Conservation (phyloP, 2,329 filamentous ascomycete genomes). For the Cytospora paraplurivora region DNA sequence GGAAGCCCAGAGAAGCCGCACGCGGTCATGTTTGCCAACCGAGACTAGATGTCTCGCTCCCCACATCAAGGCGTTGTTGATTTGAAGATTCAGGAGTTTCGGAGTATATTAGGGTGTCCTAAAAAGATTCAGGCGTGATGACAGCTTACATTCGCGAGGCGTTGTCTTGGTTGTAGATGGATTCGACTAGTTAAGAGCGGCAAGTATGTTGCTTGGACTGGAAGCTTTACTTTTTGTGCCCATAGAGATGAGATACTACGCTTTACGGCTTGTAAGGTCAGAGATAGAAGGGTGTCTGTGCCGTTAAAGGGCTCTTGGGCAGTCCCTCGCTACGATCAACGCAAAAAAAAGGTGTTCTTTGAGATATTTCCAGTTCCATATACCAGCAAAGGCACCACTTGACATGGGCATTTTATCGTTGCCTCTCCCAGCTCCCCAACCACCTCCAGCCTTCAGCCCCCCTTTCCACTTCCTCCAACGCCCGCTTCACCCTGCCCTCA, state of each 20-base stretch:
- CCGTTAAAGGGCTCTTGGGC: background rate
- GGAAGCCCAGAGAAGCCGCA: slow-evolving; percentile 60
- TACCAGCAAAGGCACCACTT: background rate
- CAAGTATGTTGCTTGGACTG: background rate
- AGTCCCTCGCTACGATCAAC: background rate
- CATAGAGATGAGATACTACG: background rate
- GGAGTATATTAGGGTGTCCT: background rate
- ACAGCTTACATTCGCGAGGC: background rate
- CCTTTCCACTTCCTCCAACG: slow-evolving; percentile 58
- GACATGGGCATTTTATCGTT: slow-evolving; percentile 27
- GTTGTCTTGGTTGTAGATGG: background rate
- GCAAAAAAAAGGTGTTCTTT: too few species aligned
- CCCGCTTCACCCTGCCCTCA: slow-evolving; percentile 60
- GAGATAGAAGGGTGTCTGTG: background rate
- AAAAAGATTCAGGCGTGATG: slow-evolving; percentile 1
- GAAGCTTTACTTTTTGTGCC: background rate
- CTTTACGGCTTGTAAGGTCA: background rate
- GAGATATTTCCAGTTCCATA: background rate
- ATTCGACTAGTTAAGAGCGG: background rate
- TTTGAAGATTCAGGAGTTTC: slow-evolving; percentile 3
- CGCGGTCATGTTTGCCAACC: slow-evolving; percentile 17
- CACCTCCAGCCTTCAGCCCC: slow-evolving; percentile 67
- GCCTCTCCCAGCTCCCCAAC: slow-evolving; percentile 67
- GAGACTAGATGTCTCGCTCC: slow-evolving; percentile 11
- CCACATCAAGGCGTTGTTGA: slow-evolving; percentile 1